Conservation (phyloP, 768 basidiomycete genomes). For the Kwoniella dendrophila region DNA sequence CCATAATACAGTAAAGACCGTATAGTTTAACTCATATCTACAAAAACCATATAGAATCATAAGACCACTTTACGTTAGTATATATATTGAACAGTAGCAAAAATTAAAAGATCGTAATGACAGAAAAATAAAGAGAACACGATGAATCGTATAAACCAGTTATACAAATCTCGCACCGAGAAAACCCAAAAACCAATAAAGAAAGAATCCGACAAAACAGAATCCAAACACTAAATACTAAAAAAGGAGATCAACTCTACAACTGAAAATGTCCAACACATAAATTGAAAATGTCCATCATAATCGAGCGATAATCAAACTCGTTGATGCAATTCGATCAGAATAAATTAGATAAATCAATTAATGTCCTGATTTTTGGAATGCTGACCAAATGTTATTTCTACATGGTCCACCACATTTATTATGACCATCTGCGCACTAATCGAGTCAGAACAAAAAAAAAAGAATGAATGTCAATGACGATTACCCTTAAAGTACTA, state of each 20-base stretch:
- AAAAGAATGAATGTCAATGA: background rate
- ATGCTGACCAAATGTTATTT: constrained; percentile 38
- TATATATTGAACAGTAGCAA: no score
- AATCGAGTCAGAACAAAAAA: no score
- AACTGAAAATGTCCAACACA: no score
- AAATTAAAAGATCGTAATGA: background rate
- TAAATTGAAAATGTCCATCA: background rate
- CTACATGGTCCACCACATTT: constrained; percentile 36
- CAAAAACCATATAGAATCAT: background rate
- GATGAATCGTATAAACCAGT: background rate
- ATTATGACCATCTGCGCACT: constrained; percentile 31
- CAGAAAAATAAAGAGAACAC: background rate
- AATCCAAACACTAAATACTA: background rate
- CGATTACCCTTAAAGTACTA: background rate
- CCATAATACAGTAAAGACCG: constrained; percentile 10
- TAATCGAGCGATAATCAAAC: no score
- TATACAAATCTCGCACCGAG: background rate
- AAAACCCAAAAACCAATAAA: background rate
- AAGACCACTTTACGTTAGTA: no score
- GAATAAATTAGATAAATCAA: background rate
- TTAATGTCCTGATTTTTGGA: constrained; percentile 25
- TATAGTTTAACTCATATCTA: background rate
- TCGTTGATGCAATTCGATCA: background rate
- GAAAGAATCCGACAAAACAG: background rate
- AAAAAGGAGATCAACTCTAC: background rate